A percentile compares a stretch with the other conserved stretches of the same genome.
These are phyloP conservation scores for Solanum gracilifrons DNA, from an alignment of 257 asterid species.

Conservation along the genomic window DNA sequence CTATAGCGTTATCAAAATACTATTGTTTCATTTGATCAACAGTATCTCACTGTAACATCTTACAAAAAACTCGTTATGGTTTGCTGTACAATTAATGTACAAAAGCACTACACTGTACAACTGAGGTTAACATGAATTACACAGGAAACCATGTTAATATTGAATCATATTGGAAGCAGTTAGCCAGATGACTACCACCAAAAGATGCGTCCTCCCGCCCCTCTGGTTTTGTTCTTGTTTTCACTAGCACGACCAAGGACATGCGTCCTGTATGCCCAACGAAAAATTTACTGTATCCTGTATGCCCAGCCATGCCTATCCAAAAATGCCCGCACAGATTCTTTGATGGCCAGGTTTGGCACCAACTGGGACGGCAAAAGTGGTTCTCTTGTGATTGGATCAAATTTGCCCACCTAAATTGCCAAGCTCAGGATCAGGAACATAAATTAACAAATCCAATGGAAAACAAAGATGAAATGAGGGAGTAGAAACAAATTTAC, in stretches of 20 bases:
- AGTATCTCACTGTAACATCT: background rate
- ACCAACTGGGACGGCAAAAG: conserved; percentile 58
- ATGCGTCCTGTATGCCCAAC: background rate
- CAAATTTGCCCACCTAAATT: conserved; percentile 72
- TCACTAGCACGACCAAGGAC: background rate
- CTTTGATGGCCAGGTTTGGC: conserved; percentile 85
- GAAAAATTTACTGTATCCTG: conserved; percentile 26
- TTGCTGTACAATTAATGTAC: background rate
- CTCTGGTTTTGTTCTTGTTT: background rate
- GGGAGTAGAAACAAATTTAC: conserved; percentile 16
- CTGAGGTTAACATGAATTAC: background rate
- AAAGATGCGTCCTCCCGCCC: background rate
- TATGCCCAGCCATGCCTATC: conserved; percentile 85
- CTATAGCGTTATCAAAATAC: background rate
- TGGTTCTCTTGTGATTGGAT: conserved; percentile 74
- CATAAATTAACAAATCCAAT: background rate
- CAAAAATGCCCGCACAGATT: conserved; percentile 67
- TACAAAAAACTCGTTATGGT: background rate
- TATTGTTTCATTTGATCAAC: background rate
- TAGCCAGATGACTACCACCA: background rate
- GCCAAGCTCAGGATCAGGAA: background rate
- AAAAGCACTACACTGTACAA: background rate
- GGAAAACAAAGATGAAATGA: background rate
- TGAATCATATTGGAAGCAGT: background rate
- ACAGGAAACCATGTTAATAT: background rate